Conservation (phyloP, 345 rosid genomes). For the Carallia pectinifolia region DNA sequence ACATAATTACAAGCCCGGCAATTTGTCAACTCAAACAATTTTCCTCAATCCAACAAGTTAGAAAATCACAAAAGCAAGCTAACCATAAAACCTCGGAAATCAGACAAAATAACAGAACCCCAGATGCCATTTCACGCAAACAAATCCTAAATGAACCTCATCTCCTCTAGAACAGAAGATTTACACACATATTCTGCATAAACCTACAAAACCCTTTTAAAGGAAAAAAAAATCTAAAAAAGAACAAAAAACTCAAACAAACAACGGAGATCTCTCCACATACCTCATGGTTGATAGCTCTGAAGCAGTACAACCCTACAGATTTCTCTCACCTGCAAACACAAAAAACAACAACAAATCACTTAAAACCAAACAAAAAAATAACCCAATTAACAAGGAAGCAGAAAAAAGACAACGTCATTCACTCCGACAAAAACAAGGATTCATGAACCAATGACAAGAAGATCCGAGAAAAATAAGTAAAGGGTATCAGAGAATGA, state of each 20-base stretch:
- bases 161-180: no score
- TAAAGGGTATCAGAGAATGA: no score
- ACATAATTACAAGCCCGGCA: no score
- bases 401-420: no score
- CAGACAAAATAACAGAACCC: neutral
- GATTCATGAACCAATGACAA: no score
- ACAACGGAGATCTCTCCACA: neutral
- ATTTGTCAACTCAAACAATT: neutral
- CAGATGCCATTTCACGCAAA: neutral
- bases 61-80: neutral
- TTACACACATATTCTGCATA: no score
- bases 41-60: neutral
- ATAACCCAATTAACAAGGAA: no score
- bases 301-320: neutral
- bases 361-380: no score
- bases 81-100: neutral
- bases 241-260: neutral
- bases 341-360: neutral
- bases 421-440: no score
- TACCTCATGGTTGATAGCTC: conserved; percentile 12
- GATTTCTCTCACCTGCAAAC: neutral
- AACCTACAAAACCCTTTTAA: no score
- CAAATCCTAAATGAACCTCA: no score
- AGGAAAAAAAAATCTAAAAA: neutral
- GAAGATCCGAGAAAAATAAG: no score